Conservation (phyloP, 140 eudicot species). For the Ambrosia hybrid region DNA sequence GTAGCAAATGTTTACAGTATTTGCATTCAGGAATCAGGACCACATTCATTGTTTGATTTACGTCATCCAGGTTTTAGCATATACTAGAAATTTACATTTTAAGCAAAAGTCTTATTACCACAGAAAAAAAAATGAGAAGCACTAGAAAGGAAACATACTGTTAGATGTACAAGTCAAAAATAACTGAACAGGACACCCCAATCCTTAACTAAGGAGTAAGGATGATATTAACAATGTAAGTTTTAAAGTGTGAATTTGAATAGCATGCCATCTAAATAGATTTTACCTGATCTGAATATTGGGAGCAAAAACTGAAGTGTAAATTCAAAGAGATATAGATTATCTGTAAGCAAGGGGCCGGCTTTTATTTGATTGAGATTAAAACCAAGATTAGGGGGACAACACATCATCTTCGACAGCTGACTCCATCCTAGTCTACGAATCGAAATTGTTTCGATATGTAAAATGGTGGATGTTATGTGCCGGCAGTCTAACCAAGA, state of each 20-base stretch:
- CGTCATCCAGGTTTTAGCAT: too few relatives aligned
- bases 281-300: background rate
- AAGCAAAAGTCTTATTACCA: too few relatives aligned
- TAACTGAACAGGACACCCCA: too few relatives aligned
- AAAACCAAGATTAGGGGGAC: constrained; percentile 18
- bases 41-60: too few relatives aligned
- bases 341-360: background rate
- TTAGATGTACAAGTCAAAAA: too few relatives aligned
- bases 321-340: background rate
- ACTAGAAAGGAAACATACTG: too few relatives aligned
- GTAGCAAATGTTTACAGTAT: too few relatives aligned
- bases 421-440: background rate
- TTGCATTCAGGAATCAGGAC: too few relatives aligned
- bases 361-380: background rate
- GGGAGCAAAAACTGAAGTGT: constrained; percentile 7
- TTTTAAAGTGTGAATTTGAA: background rate
- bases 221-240: too few relatives aligned
- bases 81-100: too few relatives aligned
- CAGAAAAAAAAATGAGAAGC: too few relatives aligned
- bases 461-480: constrained; percentile 24
- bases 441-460: constrained; percentile 13
- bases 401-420: constrained; percentile 17
- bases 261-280: background rate
- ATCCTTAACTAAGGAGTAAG: too few relatives aligned
- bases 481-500: constrained; percentile 41